These are phyloP conservation scores for Penicillium occitanis DNA, from an alignment of 2,329 filamentous ascomycete species.

Conservation along the genomic window DNA sequence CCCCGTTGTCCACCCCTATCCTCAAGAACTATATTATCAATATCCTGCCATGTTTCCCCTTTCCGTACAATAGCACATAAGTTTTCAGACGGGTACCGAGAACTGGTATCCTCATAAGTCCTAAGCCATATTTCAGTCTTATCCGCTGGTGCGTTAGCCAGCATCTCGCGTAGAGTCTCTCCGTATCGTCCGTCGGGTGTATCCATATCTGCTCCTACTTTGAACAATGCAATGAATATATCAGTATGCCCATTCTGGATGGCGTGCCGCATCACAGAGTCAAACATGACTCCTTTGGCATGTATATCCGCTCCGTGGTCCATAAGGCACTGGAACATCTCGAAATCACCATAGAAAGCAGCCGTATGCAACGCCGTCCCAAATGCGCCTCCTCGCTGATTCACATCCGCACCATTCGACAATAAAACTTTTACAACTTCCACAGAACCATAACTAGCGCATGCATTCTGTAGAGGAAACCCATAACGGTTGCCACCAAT, in stretches of 20 bases:
- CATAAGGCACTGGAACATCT: constrained; percentile 13
- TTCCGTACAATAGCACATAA: background rate
- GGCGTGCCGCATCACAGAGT: constrained; percentile 6
- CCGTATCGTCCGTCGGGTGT: constrained; percentile 8
- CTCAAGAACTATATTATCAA: constrained; percentile 3
- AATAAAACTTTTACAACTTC: constrained; percentile 7
- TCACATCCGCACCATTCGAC: constrained; percentile 12
- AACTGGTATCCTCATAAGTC: background rate
- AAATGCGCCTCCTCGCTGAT: constrained; percentile 4
- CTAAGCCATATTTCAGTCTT: background rate
- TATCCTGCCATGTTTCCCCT: constrained; percentile 10
- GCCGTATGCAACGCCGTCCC: constrained; percentile 17
- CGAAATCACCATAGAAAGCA: constrained; percentile 8
- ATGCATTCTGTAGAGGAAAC: constrained; percentile 9
- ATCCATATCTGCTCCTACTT: constrained; percentile 14
- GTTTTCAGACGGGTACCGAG: background rate
- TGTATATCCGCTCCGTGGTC: constrained; percentile 12
- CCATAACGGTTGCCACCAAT: background rate
- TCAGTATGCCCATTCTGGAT: background rate
- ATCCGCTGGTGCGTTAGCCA: background rate
- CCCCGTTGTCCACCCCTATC: background rate
- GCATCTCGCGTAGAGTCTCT: background rate
- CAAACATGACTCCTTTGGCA: background rate
- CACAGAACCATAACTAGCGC: background rate
- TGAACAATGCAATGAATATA: constrained; percentile 3